Evolutionary conservation across 345 rosid species (phyloP), one percentile per base, ranked within the genome.

Genomic region (Salix viminalis): DNA sequence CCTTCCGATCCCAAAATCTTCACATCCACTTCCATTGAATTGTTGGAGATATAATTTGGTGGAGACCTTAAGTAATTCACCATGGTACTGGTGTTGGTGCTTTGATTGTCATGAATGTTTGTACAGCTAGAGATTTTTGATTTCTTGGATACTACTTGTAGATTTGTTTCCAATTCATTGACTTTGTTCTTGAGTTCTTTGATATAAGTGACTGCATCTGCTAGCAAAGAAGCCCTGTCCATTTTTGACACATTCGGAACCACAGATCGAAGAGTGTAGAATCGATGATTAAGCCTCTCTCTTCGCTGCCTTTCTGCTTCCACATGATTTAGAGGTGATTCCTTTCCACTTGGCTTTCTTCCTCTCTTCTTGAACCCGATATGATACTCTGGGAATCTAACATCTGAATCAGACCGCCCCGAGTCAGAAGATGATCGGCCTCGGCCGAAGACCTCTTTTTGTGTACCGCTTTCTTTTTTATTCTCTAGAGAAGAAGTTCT

Each of bases 181-280:
- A 87, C 36, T 70, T 83, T 90, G 15, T 79, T 76, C 72, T 81
- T 85, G 18, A 94, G 89, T 71, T 94, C 93, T 71, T 88, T 88
- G 62, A 94, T 94, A 74, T 94, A 92, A 61, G 88, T 74, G 5
- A 87, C 92, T 0, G 97, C 93, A 39, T 94, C 97, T 0, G 89
- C 87, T 4, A 94, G 86, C 23, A 94, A 75, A 2, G 98, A 92
- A 0, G 96, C 98, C 82, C 89, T 94, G 78, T 94, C 98, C 98
- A 94, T 92, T 77, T 90, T 94, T 1, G 97, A 92, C 19, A 94
- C 93, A 68, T 91, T 92, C 8, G 98, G 97, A 64, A 94, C 98
- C 15, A 90, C 97, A 0, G 98, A 90, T 26, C 98, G 84, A 14
- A 94, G 87, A 0, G 94, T 88, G 41, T 89, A 91, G 81, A 92